Percentiles rank a stretch among this genome's conserved stretches.
Evolutionary conservation across 2,329 filamentous ascomycete genomes (phyloP).

Genomic region (Alternaria conjuncta): DNA sequence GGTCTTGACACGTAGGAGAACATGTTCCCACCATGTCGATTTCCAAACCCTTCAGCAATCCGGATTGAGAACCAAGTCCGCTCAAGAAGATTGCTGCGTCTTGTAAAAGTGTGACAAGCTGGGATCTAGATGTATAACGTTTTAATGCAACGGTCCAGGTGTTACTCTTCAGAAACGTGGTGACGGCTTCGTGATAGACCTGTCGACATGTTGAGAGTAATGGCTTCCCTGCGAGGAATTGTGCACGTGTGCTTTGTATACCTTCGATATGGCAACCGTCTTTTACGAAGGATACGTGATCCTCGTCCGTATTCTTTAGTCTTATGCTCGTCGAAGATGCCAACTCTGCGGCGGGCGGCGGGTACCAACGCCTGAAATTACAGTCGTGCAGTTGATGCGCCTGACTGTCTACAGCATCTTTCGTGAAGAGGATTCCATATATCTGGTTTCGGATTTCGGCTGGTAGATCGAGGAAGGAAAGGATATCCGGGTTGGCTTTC

Average conservation of each 20-base stretch:
- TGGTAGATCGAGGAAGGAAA: neutral
- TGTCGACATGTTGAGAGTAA: neutral
- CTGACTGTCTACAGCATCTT: neutral
- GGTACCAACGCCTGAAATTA: neutral
- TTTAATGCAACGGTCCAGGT: neutral
- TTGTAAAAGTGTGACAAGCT: neutral
- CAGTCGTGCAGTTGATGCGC: neutral
- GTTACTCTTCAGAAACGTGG: neutral
- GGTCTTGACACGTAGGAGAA: neutral
- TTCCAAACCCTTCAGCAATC: neutral
- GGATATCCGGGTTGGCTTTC: neutral
- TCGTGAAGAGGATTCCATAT: neutral
- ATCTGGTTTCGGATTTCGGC: neutral
- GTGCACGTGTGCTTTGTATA: neutral
- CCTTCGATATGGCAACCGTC: neutral
- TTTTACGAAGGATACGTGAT: neutral
- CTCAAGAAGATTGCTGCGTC: neutral
- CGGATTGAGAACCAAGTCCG: neutral
- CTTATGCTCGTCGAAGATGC: neutral
- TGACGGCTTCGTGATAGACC: neutral
- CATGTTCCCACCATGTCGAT: neutral
- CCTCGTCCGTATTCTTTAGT: neutral
- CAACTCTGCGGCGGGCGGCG: neutral
- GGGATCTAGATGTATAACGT: neutral
- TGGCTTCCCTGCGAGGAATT: neutral